Evolutionary conservation across 257 asterid species (phyloP).

Genomic region (Nicotiana tabacum): DNA sequence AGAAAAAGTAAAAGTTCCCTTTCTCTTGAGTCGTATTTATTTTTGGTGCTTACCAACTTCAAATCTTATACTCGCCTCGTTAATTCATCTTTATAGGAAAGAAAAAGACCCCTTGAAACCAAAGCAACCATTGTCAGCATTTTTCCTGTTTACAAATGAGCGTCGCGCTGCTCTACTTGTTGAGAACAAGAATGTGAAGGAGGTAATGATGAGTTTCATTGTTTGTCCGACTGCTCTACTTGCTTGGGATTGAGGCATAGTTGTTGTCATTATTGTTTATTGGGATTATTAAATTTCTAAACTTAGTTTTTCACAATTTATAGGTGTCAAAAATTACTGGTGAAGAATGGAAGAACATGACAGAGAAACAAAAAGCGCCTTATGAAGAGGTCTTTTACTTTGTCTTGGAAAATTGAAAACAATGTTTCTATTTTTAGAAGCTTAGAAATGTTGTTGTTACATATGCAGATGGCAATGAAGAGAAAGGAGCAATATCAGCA

Average conservation of each 20-base stretch:
- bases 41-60: background rate
- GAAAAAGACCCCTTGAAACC: constrained; percentile 92
- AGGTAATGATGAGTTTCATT: constrained; percentile 38
- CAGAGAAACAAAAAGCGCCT: constrained; percentile 56
- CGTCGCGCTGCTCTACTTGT: constrained; percentile 54
- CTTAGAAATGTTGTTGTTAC: background rate
- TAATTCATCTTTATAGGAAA: constrained; percentile 44
- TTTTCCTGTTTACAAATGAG: constrained; percentile 58
- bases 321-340: constrained; percentile 72
- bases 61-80: background rate
- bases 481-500: constrained; percentile 55
- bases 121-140: constrained; percentile 81
- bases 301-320: background rate
- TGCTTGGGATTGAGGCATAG: too few species aligned
- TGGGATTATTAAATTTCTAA: background rate
- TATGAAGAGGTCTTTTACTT: constrained; percentile 43
- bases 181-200: constrained; percentile 55
- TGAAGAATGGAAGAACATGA: constrained; percentile 92
- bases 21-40: background rate
- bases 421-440: background rate
- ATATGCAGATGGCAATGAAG: constrained; percentile 51
- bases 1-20: constrained; percentile 40
- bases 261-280: too few species aligned
- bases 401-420: background rate
- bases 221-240: too few species aligned